Base-by-base conservation (phyloP, 768 basidiomycete genomes). In the Auriscalpium microsporum region DNA sequence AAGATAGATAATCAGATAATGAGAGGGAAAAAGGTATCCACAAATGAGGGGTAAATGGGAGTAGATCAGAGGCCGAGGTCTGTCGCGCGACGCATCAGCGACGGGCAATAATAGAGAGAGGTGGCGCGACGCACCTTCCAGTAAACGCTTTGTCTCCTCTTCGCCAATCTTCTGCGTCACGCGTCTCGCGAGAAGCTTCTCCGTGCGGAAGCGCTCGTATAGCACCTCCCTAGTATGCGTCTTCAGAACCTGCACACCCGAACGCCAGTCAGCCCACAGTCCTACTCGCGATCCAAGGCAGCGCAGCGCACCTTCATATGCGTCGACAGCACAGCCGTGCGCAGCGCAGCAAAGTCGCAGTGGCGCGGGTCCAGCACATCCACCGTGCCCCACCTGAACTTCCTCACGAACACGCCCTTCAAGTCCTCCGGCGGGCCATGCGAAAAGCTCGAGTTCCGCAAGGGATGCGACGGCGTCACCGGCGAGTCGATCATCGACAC, bases 191-290 rank as follows among this genome's bases (percentile, higher is more conserved):
- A 94, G 81, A 54, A 94, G 79, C 71, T 92, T 92, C 74, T 93
- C 91, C 1, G 90, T 94, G 65, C 94, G 78, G 70, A 86, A 97
- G 63, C 85, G 86, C 75, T 97, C 94, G 68, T 97, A 97, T 70
- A 94, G 71, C 55, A 92, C 88, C 68, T 95, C 90, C 63, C 85
- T 85, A 35, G 93, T 94, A 56, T 82, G 83, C 46, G 75, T 80
- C 72, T 90, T 92, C 57, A 95, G 76, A 64, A 87, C 76, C 90
- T 93, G 66, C 21, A 14, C 21, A 55, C 48, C 47, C 34, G 16
- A 50, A 42, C 48, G 36, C 44, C 50, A 52, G 38, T 45, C 48
- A 49, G 3, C 34, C 42, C 40, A n/a, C 16, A 17, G 10, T 13
- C 28, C 14, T 45, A 14, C 8, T 16, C 16, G 16, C 13, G 10